Conservation (phyloP, 2,329 filamentous ascomycete species). For the Colletotrichum tropicicola region DNA sequence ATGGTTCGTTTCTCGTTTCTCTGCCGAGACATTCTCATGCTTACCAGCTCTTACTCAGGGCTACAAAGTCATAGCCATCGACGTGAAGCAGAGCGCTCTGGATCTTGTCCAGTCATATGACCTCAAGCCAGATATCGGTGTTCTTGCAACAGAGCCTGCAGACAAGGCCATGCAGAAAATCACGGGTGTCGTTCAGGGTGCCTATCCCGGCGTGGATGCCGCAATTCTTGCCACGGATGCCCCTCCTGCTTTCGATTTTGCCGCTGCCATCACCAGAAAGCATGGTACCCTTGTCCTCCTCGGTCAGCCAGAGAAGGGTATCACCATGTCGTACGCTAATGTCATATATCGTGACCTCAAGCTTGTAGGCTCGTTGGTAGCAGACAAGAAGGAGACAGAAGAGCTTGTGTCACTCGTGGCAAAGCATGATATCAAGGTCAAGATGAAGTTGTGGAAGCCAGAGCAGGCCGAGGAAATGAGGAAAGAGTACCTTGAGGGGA, state of each 20-base stretch:
- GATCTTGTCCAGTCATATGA: slow-evolving; percentile 17
- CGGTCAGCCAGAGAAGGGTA: slow-evolving; percentile 28
- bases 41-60: neutral
- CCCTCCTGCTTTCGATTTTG: slow-evolving; percentile 23
- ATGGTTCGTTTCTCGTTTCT: slow-evolving; percentile 2
- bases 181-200: neutral
- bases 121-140: slow-evolving; percentile 28
- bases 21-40: neutral
- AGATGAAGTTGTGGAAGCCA: slow-evolving; percentile 23
- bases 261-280: slow-evolving; percentile 25
- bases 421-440: slow-evolving; percentile 19
- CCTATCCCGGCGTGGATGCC: slow-evolving; percentile 28
- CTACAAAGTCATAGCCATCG: slow-evolving; percentile 25
- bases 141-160: slow-evolving; percentile 37
- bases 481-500: slow-evolving; percentile 14
- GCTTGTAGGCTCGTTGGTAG: slow-evolving; percentile 27
- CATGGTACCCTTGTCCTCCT: slow-evolving; percentile 29
- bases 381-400: slow-evolving; percentile 9
- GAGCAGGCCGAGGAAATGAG: slow-evolving; percentile 29
- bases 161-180: slow-evolving; percentile 31
- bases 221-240: slow-evolving; percentile 29
- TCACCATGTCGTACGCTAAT: slow-evolving; percentile 23
- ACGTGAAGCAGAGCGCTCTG: slow-evolving; percentile 22
- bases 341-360: slow-evolving; percentile 28
- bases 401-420: slow-evolving; percentile 24